These are phyloP conservation scores for Plantago rigida DNA, from an alignment of 305 asterid species.

Conservation along the genomic window DNA sequence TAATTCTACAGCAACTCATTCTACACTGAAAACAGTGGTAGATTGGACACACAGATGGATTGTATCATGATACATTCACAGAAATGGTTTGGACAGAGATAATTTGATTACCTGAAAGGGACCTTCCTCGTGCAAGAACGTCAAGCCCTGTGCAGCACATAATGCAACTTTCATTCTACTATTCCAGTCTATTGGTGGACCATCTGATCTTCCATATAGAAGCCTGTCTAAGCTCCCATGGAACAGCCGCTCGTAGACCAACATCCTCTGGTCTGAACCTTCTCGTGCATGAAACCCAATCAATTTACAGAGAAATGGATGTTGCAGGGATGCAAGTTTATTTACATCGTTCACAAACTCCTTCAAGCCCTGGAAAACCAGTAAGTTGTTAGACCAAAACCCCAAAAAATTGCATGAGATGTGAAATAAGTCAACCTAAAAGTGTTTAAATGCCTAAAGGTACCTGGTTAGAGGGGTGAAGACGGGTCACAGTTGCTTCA, in stretches of 20 bases:
- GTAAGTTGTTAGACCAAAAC: conserved; percentile 15
- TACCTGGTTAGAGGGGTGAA: conserved; percentile 83
- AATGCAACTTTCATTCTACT: conserved; percentile 84
- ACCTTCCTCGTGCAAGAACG: conserved; percentile 96
- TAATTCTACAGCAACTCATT: conserved; percentile 16
- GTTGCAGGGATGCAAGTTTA: conserved; percentile 82
- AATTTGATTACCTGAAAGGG: conserved; percentile 76
- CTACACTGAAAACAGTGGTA: conserved; percentile 8
- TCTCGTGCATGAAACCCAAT: conserved; percentile 96
- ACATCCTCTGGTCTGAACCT: conserved; percentile 76
- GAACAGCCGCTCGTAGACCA: conserved; percentile 82
- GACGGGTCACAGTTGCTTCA: conserved; percentile 83
- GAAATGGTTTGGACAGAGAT: background rate
- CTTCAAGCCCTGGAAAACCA: conserved; percentile 61
- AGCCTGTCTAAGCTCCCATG: conserved; percentile 94
- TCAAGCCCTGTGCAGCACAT: conserved; percentile 93
- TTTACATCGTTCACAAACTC: conserved; percentile 79
- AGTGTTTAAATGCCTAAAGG: background rate
- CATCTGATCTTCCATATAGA: conserved; percentile 82
- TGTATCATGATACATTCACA: background rate
- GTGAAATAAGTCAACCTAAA: conserved; percentile 6
- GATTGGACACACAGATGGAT: background rate
- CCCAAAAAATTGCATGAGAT: background rate
- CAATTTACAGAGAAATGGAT: conserved; percentile 71
- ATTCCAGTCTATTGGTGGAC: conserved; percentile 98